Evolutionary conservation across 352 stramenopile species (phyloP).

Genomic region (Globisporangium solare): DNA sequence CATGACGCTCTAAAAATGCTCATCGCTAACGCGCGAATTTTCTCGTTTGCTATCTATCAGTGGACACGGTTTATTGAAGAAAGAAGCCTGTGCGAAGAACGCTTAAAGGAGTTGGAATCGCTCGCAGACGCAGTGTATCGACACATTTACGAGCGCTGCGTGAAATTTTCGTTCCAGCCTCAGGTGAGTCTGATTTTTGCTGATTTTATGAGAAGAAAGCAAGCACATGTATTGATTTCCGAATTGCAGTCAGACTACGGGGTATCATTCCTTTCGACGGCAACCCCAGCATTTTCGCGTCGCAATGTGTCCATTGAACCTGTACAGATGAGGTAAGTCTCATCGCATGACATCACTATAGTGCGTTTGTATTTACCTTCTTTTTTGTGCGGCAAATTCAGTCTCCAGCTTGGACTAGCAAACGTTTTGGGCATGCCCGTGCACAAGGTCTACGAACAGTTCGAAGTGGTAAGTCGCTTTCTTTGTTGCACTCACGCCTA

Average conservation of each 20-base stretch:
- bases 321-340: constrained; percentile 71
- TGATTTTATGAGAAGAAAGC: background rate
- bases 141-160: constrained; percentile 70
- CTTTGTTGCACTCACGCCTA: too few relatives aligned
- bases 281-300: constrained; percentile 42
- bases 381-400: constrained; percentile 11
- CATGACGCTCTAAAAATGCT: background rate
- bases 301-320: constrained; percentile 63
- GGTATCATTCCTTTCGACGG: constrained; percentile 69
- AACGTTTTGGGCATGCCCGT: constrained; percentile 66
- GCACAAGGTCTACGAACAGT: constrained; percentile 66
- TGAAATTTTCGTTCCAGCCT: constrained; percentile 70
- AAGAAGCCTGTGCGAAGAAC: constrained; percentile 54
- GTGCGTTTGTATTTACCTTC: background rate
- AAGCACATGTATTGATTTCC: background rate
- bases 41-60: constrained; percentile 23
- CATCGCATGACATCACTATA: background rate
- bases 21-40: background rate
- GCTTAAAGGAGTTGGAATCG: constrained; percentile 47
- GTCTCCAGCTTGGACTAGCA: constrained; percentile 71
- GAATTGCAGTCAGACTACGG: constrained; percentile 67
- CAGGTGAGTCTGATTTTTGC: constrained; percentile 35
- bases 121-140: constrained; percentile 74
- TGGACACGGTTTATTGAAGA: constrained; percentile 63
- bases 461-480: constrained; percentile 52